These are phyloP conservation scores for Myxozyma vanderwaltii DNA, from an alignment of 805 yeast species.

Conservation along the genomic window DNA sequence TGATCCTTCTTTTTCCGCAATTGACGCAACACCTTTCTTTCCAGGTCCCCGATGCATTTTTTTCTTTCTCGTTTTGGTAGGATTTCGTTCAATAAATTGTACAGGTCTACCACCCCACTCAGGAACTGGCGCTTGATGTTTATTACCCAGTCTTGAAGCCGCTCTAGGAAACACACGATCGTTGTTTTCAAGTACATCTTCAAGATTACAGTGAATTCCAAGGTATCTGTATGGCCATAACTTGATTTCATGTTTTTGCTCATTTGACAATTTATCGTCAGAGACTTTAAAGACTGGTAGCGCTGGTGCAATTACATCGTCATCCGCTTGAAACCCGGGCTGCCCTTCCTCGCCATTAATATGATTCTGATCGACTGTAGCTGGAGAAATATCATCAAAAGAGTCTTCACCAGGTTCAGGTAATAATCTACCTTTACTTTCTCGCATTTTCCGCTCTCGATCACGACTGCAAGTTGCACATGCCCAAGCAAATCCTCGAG, in stretches of 20 bases:
- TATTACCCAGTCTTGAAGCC: conserved; percentile 71
- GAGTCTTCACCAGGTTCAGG: conserved; percentile 24
- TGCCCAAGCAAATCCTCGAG: conserved; percentile 87
- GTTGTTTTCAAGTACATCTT: conserved; percentile 74
- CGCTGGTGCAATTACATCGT: conserved; percentile 10
- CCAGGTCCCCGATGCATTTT: conserved; percentile 32
- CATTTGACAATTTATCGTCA: conserved; percentile 35
- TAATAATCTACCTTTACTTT: conserved; percentile 41
- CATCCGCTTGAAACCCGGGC: background rate
- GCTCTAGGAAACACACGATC: conserved; percentile 83
- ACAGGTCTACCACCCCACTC: conserved; percentile 69
- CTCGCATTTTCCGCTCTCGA: conserved; percentile 50
- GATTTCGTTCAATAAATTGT: conserved; percentile 46
- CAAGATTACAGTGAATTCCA: conserved; percentile 72
- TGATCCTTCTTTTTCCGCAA: conserved; percentile 46
- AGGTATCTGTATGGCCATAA: conserved; percentile 77
- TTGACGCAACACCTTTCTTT: background rate
- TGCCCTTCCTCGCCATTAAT: conserved; percentile 6
- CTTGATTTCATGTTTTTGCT: conserved; percentile 38
- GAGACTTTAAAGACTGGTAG: conserved; percentile 38
- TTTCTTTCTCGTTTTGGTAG: conserved; percentile 39
- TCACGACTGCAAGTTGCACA: conserved; percentile 76
- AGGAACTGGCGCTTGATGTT: conserved; percentile 61
- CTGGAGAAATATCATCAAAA: conserved; percentile 3
- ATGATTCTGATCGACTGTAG: background rate